A percentile compares a stretch with the other conserved stretches of the same genome.
Evolutionary conservation across 192 early-diverging fungal species (phyloP).

Genomic region (Rhizoclosmatium globosum): DNA sequence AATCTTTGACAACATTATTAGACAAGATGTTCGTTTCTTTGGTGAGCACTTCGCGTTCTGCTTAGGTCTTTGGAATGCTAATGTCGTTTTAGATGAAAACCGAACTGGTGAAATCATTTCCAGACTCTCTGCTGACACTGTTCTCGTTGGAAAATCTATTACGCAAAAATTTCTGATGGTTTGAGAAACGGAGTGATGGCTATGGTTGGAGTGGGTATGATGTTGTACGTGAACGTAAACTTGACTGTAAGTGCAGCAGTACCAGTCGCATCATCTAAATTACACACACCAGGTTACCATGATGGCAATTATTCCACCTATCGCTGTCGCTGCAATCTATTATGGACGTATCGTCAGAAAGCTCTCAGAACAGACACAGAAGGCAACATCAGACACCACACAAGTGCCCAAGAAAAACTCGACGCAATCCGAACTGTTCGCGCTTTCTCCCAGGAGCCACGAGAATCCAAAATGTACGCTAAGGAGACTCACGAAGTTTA

Average conservation of each 20-base stretch:
- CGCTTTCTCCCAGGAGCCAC: conserved; percentile 50
- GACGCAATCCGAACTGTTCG: conserved; percentile 54
- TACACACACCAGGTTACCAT: conserved; percentile 54
- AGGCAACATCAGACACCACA: conserved; percentile 70
- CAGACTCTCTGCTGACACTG: conserved; percentile 79
- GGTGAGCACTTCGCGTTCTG: neutral
- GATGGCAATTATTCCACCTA: conserved; percentile 77
- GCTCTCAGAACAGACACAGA: conserved; percentile 71
- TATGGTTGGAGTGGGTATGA: conserved; percentile 68
- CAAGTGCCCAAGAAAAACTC: conserved; percentile 75
- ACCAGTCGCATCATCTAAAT: neutral
- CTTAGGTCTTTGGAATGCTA: neutral
- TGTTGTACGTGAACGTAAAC: conserved; percentile 62
- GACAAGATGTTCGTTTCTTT: conserved; percentile 54
- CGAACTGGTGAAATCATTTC: conserved; percentile 82
- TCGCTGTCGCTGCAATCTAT: conserved; percentile 71
- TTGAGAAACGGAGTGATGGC: conserved; percentile 68
- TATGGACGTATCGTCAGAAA: conserved; percentile 73
- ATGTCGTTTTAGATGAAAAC: conserved; percentile 58
- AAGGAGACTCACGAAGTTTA: conserved; percentile 38
- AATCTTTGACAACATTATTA: conserved; percentile 44
- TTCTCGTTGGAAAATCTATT: conserved; percentile 76
- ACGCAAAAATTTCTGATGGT: conserved; percentile 81
- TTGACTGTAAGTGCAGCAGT: conserved; percentile 28
- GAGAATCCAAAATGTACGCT: conserved; percentile 41